phyloP scores from a whole-genome alignment of 2,329 filamentous ascomycete genomes.

The Macrophomina phaseolina region DNA sequence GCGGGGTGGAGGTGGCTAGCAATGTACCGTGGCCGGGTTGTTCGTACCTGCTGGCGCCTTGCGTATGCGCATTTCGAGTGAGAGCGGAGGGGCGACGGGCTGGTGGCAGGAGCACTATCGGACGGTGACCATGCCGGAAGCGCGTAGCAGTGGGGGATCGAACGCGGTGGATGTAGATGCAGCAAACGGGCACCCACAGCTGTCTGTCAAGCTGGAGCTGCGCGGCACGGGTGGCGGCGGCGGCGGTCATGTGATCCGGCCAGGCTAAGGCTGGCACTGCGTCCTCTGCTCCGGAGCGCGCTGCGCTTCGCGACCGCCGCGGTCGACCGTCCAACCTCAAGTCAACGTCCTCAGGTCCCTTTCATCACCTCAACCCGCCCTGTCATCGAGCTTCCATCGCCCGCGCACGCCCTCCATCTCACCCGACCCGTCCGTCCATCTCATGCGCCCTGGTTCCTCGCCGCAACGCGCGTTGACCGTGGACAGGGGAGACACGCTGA shows the following conservation, averaged over 20 bases:
- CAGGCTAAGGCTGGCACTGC: too few relatives aligned
- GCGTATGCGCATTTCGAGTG: constrained; percentile 74
- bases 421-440: constrained; percentile 39
- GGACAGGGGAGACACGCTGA: constrained; percentile 47
- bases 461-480: constrained; percentile 48
- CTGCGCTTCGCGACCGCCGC: neutral
- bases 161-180: neutral
- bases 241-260: too few relatives aligned
- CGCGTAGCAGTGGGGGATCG: neutral
- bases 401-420: constrained; percentile 34
- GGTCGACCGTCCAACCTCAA: constrained; percentile 1
- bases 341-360: constrained; percentile 30
- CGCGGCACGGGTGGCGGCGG: constrained; percentile 8
- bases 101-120: constrained; percentile 10
- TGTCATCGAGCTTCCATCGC: constrained; percentile 42
- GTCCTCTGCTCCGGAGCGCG: too few relatives aligned
- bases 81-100: neutral
- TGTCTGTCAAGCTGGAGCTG: neutral
- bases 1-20: neutral
- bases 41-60: constrained; percentile 83
- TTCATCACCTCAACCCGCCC: constrained; percentile 42
- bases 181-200: neutral
- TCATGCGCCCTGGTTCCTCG: constrained; percentile 45
- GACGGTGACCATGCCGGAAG: constrained; percentile 21
- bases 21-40: constrained; percentile 15